Conservation (phyloP, 345 rosid species). For the Gossypium herbaceum region DNA sequence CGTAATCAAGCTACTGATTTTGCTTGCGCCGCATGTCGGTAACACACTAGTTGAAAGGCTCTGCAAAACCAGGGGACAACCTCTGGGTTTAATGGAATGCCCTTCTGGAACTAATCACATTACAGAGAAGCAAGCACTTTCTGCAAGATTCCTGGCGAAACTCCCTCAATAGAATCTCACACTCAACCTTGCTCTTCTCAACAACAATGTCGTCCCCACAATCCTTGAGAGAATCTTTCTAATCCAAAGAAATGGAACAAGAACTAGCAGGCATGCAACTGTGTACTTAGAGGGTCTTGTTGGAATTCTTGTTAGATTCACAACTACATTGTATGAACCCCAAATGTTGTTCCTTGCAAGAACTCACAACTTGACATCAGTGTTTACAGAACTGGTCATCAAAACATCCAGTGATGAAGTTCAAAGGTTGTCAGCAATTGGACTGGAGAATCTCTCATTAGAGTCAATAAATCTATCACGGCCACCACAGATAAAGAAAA, state of each 20-base stretch:
- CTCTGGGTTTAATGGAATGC: conserved; percentile 53
- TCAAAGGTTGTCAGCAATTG: conserved; percentile 73
- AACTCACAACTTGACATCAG: conserved; percentile 59
- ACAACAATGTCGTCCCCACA: conserved; percentile 43
- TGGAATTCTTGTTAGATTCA: conserved; percentile 80
- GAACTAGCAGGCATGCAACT: conserved; percentile 59
- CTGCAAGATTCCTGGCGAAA: conserved; percentile 62
- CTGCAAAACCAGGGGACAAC: conserved; percentile 73
- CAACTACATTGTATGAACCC: conserved; percentile 70
- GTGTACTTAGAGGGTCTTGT: conserved; percentile 76
- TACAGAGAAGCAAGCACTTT: conserved; percentile 71
- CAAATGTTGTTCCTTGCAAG: conserved; percentile 56
- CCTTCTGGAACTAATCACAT: conserved; percentile 36
- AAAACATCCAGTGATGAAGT: conserved; percentile 72
- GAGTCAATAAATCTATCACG: conserved; percentile 56
- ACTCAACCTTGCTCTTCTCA: conserved; percentile 62
- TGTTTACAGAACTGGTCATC: conserved; percentile 70
- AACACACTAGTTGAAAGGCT: conserved; percentile 65
- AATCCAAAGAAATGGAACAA: conserved; percentile 52
- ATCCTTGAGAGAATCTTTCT: conserved; percentile 47
- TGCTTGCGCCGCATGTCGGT: conserved; percentile 59
- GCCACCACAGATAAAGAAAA: conserved; percentile 39
- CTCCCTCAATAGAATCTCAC: conserved; percentile 74
- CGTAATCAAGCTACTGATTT: conserved; percentile 58
- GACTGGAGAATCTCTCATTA: conserved; percentile 76